phyloP scores from a whole-genome alignment of 2,329 filamentous ascomycete species.

The Chaetomiaceae sp. region DNA sequence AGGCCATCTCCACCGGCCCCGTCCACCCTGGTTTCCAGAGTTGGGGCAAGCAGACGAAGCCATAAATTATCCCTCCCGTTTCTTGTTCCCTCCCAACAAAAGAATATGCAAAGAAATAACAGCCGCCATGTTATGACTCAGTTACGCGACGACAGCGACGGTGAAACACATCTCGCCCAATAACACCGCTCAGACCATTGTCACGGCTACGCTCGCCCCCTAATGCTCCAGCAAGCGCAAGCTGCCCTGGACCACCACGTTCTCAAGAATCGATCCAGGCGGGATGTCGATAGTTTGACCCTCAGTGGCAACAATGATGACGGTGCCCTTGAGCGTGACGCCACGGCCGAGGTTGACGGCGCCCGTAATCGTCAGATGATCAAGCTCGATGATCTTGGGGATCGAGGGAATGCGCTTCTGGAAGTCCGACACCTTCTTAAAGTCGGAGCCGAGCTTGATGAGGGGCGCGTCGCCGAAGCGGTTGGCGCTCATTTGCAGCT shows the following conservation, averaged over 20 bases:
- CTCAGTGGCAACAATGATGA: constrained; percentile 98
- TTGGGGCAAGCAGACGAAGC: background rate
- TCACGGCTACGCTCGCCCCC: constrained; percentile 8
- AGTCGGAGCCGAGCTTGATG: constrained; percentile 98
- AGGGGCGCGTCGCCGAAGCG: constrained; percentile 94
- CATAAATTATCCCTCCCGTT: background rate
- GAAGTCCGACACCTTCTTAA: constrained; percentile 99
- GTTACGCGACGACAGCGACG: background rate
- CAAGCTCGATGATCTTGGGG: constrained; percentile 84
- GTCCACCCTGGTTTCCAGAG: too few species aligned
- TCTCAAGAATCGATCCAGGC: constrained; percentile 94
- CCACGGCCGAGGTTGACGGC: constrained; percentile 95
- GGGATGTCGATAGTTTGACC: constrained; percentile 97
- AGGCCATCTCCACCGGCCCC: background rate
- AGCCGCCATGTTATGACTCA: constrained; percentile 1
- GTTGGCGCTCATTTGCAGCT: constrained; percentile 93
- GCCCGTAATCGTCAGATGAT: constrained; percentile 95
- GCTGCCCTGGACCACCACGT: constrained; percentile 97
- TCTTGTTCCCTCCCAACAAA: background rate
- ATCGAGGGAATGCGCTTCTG: constrained; percentile 83
- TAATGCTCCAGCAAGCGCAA: constrained; percentile 70
- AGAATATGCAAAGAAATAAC: constrained; percentile 5
- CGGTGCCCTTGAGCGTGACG: constrained; percentile 94
- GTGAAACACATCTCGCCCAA: background rate
- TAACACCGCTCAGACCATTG: background rate